These are phyloP conservation scores for Russula emetica DNA, from an alignment of 768 basidiomycete species.

Conservation along the genomic window DNA sequence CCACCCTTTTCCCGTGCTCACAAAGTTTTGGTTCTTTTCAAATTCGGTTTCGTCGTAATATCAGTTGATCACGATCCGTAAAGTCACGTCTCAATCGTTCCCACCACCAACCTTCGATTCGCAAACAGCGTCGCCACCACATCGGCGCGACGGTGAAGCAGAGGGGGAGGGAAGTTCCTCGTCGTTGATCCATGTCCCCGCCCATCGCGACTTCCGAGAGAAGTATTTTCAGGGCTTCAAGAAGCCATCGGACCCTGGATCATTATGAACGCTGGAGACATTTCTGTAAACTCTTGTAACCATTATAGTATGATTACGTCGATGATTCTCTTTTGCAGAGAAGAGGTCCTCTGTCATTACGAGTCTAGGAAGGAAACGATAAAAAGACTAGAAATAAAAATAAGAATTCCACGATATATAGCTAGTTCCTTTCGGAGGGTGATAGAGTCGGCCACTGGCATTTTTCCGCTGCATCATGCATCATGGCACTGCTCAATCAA, in stretches of 20 bases:
- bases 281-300: background rate
- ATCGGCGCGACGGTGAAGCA: background rate
- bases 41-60: background rate
- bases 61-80: conserved; percentile 89
- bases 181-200: conserved; percentile 52
- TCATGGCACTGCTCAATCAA: no score
- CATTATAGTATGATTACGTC: background rate
- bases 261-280: background rate
- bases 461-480: no score
- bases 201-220: conserved; percentile 83
- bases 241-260: conserved; percentile 32
- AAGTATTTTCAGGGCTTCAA: conserved; percentile 86
- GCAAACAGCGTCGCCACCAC: background rate
- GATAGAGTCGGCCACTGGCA: no score
- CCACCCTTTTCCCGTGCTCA: background rate
- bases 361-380: background rate
- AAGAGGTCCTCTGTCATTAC: background rate
- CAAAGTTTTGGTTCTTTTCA: background rate
- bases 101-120: conserved; percentile 54
- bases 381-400: background rate
- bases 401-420: background rate
- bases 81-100: conserved; percentile 45
- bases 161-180: background rate
- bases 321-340: background rate
- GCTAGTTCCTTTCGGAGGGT: background rate